Evolutionary conservation across 345 rosid genomes (phyloP), one percentile per base, ranked within the genome.

Genomic region (Brassica carinata): DNA sequence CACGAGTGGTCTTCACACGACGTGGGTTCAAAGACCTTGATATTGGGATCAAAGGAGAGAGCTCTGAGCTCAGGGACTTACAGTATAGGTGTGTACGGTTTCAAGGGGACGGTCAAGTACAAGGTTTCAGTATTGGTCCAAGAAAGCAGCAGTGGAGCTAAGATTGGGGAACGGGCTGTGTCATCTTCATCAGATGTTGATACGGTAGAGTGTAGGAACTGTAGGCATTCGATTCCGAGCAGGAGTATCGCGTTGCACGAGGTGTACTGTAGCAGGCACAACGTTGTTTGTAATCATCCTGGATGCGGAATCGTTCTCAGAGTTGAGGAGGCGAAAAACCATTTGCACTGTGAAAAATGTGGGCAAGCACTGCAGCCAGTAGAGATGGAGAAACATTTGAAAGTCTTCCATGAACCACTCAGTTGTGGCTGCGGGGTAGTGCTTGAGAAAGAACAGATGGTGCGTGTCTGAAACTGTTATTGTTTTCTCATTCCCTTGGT

Each of bases 1-100:
- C 98, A 96, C 2, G 87, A 88, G 40, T 94, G 99, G 98, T 92
- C 98, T 73, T 96, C 97, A 17, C 98, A 94, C 73, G 98, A 96
- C 36, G 68, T 90, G 17, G 94, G 97, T 34, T 90, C 97, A 48
- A 94, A 96, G 83, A 77, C 89, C 64, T 77, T 94, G 88, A 86
- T 92, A 71, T 89, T 96, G 67, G 86, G 85, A 81, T 89, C 90
- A 59, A 87, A 86, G 85, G 97, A 90, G 79, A 85, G 78, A 76
- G 86, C 79, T 77, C 67, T 96, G 70, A 87, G 84, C 73, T 82
- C 87, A 9, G 97, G 92, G 73, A 85, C 89, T n/a, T 94, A 89
- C 81, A 94, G 97, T 76, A 72, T 94, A 64, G 95, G 93, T 74
- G 88, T 96, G 4, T 88, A 87, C 64, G 99, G 99, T 55, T 96